Base-by-base conservation (phyloP, 257 asterid species). In the Agastache rugosa region DNA sequence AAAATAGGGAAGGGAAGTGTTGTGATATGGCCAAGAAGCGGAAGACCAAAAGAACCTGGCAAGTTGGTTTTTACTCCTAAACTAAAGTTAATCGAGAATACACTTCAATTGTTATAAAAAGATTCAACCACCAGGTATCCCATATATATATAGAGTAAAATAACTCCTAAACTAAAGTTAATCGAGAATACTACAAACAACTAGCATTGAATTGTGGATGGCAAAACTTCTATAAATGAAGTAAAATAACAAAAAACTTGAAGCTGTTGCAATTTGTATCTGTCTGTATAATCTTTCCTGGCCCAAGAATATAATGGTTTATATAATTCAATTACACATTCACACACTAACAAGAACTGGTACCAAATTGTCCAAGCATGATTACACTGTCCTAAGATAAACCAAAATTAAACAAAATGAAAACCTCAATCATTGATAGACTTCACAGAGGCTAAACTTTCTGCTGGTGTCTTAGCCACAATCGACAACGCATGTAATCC, bases 401-500 rank as follows among this genome's bases (percentile, higher is more conserved):
- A 31, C 27, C 29, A 8, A 25, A 59, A 9, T 3, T n/a, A n/a
- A n/a, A n/a, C n/a, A 58, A 76, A 29, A 25, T 17, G 11, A 31
- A 78, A 60, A 65, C 88, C 82, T 80, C 87, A 22, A 72, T 41
- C 45, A 29, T 11, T 55, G 70, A 23, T 25, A 58, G 55, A 66
- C 37, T 69, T 85, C 84, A 84, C 37, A 9, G 41, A 69, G 73
- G 47, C 67, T 44, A 83, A 55, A 76, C 82, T 3, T 86, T 92
- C 96, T 42, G 92, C 79, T 0, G 96, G 97, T 39, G 96, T 82
- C 84, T 87, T 90, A 19, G 97, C 93, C 80, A 72, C 89, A 45
- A 92, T 92, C 1, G 96, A 88, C 83, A 92, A 76, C 0, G 96
- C 96, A 17, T 90, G 96, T 17, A 92, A 75, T 75, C 96, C 92